Conservation (phyloP, 495 filamentous ascomycete genomes). For the Parachaetomium inaequale region DNA sequence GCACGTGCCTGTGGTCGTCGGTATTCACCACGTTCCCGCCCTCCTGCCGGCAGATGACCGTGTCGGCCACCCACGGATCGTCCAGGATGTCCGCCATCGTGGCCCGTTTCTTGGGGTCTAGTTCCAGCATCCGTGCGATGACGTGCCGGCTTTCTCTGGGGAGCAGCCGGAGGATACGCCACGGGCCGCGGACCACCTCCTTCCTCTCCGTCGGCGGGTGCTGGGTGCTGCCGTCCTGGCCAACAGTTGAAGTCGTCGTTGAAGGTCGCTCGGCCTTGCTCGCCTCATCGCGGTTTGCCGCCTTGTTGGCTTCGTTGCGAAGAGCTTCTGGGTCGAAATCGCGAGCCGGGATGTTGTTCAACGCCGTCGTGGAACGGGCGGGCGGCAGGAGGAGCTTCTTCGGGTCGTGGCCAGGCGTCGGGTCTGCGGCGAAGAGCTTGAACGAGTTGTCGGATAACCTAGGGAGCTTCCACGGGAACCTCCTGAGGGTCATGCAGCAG, state of each 20-base stretch:
- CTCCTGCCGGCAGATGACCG: slow-evolving; percentile 54
- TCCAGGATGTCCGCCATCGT: slow-evolving; percentile 77
- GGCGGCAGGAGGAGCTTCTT: slow-evolving; percentile 41
- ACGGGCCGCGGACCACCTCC: slow-evolving; percentile 86
- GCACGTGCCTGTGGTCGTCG: slow-evolving; percentile 50
- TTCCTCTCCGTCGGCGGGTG: slow-evolving; percentile 53
- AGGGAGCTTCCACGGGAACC: slow-evolving; percentile 97
- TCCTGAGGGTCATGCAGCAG: slow-evolving; percentile 94
- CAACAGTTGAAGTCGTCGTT: background rate
- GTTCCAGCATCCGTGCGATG: slow-evolving; percentile 87
- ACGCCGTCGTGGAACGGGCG: slow-evolving; percentile 38
- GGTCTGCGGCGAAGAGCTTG: slow-evolving; percentile 80
- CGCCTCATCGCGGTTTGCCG: slow-evolving; percentile 17
- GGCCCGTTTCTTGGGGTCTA: slow-evolving; percentile 79
- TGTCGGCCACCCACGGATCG: slow-evolving; percentile 84
- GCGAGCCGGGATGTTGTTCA: slow-evolving; percentile 33
- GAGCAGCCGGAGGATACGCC: slow-evolving; percentile 85
- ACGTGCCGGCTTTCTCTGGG: slow-evolving; percentile 87
- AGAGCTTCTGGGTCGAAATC: slow-evolving; percentile 38
- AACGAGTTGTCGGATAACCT: slow-evolving; percentile 90
- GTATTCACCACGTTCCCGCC: slow-evolving; percentile 45
- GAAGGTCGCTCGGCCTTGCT: slow-evolving; percentile 15
- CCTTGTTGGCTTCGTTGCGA: slow-evolving; percentile 7
- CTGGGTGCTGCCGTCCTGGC: slow-evolving; percentile 13
- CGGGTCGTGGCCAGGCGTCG: slow-evolving; percentile 54